phyloP scores from a whole-genome alignment of 495 filamentous ascomycete species.

The Hypoxylon fragiforme region DNA sequence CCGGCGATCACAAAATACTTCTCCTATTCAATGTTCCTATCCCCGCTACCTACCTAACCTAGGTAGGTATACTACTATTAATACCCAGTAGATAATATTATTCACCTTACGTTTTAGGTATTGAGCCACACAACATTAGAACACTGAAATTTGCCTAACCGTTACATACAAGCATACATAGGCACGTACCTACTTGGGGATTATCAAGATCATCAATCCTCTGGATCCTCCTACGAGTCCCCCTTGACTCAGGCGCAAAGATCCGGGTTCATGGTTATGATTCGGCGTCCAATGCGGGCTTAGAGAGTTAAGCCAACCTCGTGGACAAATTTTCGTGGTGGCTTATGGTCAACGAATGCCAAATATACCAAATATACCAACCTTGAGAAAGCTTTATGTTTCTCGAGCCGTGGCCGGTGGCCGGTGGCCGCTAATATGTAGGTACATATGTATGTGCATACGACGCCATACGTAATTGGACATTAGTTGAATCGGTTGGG shows the following conservation, averaged over 20 bases:
- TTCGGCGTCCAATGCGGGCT: constrained; percentile 2
- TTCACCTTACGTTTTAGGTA: constrained; percentile 27
- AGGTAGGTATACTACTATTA: no score
- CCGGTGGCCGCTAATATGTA: no score
- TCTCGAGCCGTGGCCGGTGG: no score
- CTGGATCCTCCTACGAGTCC: no score
- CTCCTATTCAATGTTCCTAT: not conserved
- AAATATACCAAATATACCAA: not conserved
- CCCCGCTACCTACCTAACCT: not conserved
- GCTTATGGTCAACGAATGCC: not conserved
- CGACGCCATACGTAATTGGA: not conserved
- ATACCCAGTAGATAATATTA: no score
- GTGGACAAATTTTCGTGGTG: constrained; percentile 4
- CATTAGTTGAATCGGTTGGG: not conserved
- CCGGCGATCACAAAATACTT: not conserved
- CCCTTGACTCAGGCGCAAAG: constrained; percentile 5
- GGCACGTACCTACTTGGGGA: constrained; percentile 27
- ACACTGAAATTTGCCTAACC: no score
- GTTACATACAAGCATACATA: no score
- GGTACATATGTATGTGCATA: constrained; percentile 1
- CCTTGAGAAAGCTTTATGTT: constrained; percentile 8
- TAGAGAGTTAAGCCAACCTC: not conserved
- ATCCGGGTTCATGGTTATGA: not conserved
- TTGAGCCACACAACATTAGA: constrained; percentile 11
- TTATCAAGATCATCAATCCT: constrained; percentile 17